phyloP scores from a whole-genome alignment of 2,329 filamentous ascomycete genomes.

The Keithomyces neogunnii region DNA sequence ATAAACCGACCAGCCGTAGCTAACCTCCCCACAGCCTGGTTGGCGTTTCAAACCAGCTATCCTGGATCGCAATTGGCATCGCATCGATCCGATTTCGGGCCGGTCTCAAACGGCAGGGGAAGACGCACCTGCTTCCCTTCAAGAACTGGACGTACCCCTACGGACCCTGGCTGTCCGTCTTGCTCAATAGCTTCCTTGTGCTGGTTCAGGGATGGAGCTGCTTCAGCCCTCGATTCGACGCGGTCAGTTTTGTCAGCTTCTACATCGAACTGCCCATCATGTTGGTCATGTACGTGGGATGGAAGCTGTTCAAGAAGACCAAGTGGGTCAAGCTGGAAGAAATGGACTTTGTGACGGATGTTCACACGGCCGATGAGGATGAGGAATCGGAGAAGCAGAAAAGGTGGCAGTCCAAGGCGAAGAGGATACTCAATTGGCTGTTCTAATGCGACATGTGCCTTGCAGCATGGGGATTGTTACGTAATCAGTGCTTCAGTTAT shows the following conservation, averaged over 20 bases:
- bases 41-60: slow-evolving; percentile 58
- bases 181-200: slow-evolving; percentile 51
- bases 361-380: slow-evolving; percentile 38
- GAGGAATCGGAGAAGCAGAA: slow-evolving; percentile 15
- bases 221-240: slow-evolving; percentile 50
- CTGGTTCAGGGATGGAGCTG: slow-evolving; percentile 56
- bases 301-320: slow-evolving; percentile 63
- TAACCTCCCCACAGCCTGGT: slow-evolving; percentile 36
- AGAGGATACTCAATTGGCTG: slow-evolving; percentile 22
- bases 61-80: slow-evolving; percentile 57
- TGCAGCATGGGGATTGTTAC: not conserved
- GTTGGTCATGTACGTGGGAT: slow-evolving; percentile 55
- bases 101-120: slow-evolving; percentile 47
- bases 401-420: slow-evolving; percentile 39
- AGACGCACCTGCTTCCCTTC: slow-evolving; percentile 53
- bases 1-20: slow-evolving; percentile 3
- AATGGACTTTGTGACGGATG: slow-evolving; percentile 54
- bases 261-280: slow-evolving; percentile 57
- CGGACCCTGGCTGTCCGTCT: slow-evolving; percentile 47
- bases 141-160: slow-evolving; percentile 60
- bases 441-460: slow-evolving; percentile 14
- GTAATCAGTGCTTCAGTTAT: too few relatives aligned
- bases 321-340: slow-evolving; percentile 46
- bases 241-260: slow-evolving; percentile 53
- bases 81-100: slow-evolving; percentile 57